phyloP scores from a whole-genome alignment of 2,329 filamentous ascomycete species.

The Nannizzia gypsea region DNA sequence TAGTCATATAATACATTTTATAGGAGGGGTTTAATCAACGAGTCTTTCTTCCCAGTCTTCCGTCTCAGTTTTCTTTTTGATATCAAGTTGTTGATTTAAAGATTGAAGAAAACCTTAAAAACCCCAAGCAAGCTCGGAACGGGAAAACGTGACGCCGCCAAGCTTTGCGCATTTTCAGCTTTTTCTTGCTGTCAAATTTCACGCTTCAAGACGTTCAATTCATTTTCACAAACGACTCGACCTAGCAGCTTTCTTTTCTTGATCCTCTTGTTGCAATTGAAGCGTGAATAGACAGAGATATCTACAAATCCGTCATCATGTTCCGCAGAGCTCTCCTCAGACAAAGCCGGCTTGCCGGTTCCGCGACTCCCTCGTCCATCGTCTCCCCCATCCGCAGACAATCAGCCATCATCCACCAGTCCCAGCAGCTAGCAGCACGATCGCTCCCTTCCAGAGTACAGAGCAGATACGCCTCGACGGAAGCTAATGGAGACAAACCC shows the following conservation, averaged over 20 bases:
- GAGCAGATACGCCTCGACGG: constrained; percentile 35
- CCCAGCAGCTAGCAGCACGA: constrained; percentile 19
- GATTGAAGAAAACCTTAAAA: too few species aligned
- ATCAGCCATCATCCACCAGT: constrained; percentile 25
- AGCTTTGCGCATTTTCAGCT: background rate
- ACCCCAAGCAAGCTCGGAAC: background rate
- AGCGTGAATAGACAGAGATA: background rate
- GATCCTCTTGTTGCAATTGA: background rate
- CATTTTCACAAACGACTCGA: background rate
- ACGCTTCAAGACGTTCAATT: background rate
- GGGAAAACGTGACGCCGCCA: background rate
- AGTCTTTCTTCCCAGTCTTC: background rate
- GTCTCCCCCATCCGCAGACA: constrained; percentile 24
- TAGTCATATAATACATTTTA: background rate
- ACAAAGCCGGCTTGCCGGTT: constrained; percentile 31
- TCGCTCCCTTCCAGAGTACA: constrained; percentile 25
- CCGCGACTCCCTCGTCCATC: constrained; percentile 24
- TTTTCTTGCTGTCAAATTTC: constrained; percentile 12
- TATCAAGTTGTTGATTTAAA: too few species aligned
- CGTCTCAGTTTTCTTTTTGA: too few species aligned
- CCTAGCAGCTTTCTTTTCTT: background rate
- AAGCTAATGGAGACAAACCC: constrained; percentile 23
- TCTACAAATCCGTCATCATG: constrained; percentile 20
- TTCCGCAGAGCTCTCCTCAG: constrained; percentile 33
- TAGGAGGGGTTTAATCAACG: background rate